Base-by-base conservation (phyloP, 352 stramenopile species). In the Pythium grandisporangium region DNA sequence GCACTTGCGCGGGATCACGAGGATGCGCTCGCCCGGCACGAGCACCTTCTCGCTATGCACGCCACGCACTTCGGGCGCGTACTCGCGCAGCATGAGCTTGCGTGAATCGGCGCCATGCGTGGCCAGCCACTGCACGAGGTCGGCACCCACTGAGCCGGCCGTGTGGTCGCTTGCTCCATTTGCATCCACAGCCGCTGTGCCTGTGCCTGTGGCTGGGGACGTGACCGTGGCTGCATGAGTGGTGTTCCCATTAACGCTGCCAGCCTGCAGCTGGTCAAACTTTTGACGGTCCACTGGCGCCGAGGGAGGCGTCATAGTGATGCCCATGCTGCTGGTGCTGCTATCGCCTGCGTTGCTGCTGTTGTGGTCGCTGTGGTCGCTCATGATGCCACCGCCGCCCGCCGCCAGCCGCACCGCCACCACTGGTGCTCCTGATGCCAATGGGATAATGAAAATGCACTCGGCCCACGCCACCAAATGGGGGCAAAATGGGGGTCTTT, bases 1-100 rank as follows among this genome's bases (percentile, higher is more conserved):
- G 56, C 95, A 99, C 44, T 91, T 93, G 34, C 95, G 81, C 8
- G 93, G 92, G 53, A 98, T 88, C 39, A 87, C 74, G 37, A 97
- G 84, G 49, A 95, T 86, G 32, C 78, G 72, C 51, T 96, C 81
- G 42, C 92, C 84, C 2, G 78, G 72, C 30, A 78, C 68, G 17
- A 98, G 70, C 29, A 90, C 69, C 46, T 87, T 81, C 30, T 72
- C 64, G 40, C 84, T 92, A 68, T 98, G 91, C 36, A 97, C 86
- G 27, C 91, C 91, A 14, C 90, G 87, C 43, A 97, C 88, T 52
- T 97, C 89, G 13, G 84, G 79, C 42, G 84, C 86, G 52, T 97
- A 97, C 47, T 93, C 71, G 45, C 93, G 66, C 50, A 92, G 67
- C 48, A 53, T 33, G 13, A 92, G 61, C 52, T 93, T 91, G 51